These are phyloP conservation scores for Podila verticillata DNA, from an alignment of 192 early-diverging fungal species.

Conservation along the genomic window DNA sequence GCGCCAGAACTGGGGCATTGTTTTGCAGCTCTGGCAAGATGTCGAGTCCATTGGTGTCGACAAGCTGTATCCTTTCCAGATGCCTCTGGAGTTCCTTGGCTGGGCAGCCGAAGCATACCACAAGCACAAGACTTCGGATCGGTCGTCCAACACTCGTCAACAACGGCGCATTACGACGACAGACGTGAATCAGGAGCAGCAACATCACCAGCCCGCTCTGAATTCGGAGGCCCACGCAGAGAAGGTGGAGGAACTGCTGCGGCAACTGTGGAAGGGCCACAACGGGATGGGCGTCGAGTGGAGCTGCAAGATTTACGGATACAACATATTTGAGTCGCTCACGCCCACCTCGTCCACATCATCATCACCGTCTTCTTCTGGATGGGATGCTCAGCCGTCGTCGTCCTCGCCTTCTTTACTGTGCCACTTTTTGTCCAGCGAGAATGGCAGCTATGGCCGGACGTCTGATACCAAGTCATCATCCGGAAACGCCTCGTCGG, in stretches of 20 bases:
- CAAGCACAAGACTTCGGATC: constrained; percentile 16
- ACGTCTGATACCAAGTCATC: not conserved
- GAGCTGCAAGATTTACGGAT: constrained; percentile 37
- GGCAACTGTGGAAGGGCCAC: constrained; percentile 22
- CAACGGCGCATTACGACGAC: not conserved
- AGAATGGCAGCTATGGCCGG: not conserved
- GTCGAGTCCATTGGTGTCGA: constrained; percentile 30
- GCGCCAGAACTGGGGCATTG: constrained; percentile 36
- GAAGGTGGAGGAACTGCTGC: constrained; percentile 23
- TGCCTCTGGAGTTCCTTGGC: constrained; percentile 38
- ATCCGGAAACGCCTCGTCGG: not conserved
- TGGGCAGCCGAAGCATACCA: constrained; percentile 34
- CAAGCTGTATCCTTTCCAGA: constrained; percentile 24
- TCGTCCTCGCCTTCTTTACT: not conserved
- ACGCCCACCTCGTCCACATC: not conserved
- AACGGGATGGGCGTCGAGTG: constrained; percentile 24
- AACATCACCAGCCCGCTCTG: not conserved
- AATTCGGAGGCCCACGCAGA: constrained; percentile 2
- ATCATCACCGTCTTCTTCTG: not conserved
- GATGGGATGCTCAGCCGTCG: not conserved
- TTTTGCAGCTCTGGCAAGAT: constrained; percentile 39
- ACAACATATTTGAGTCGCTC: constrained; percentile 25
- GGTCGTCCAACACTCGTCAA: not conserved
- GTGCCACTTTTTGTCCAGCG: not conserved
- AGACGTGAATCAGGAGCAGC: not conserved